Conservation (phyloP, 2,329 filamentous ascomycete species). For the Diaporthe citrichinensis region DNA sequence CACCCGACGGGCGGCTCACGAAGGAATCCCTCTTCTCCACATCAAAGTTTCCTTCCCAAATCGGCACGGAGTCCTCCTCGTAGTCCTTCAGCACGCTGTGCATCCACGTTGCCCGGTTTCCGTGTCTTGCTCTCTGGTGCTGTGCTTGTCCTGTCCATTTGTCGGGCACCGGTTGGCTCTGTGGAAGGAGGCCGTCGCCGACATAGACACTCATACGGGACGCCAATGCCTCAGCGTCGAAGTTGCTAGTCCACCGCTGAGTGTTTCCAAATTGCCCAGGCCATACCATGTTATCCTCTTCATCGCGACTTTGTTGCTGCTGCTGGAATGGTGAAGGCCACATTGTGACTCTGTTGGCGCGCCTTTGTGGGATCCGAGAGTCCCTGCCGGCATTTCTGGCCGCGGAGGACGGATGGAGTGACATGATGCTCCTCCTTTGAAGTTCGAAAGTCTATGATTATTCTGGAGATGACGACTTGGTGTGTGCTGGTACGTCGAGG, state of each 20-base stretch:
- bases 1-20: conserved; percentile 35
- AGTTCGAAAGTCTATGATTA: background rate
- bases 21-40: conserved; percentile 44
- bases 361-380: conserved; percentile 17
- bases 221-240: conserved; percentile 44
- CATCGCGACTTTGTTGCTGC: conserved; percentile 23
- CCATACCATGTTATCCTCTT: conserved; percentile 36
- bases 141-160: conserved; percentile 41
- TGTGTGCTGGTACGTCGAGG: background rate
- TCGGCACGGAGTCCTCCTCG: conserved; percentile 36
- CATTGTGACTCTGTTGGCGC: conserved; percentile 42
- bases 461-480: background rate
- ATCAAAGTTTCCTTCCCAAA: conserved; percentile 44
- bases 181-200: conserved; percentile 43
- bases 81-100: conserved; percentile 28
- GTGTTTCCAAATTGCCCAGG: conserved; percentile 35
- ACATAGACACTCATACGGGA: conserved; percentile 44
- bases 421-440: conserved; percentile 27
- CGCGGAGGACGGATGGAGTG: conserved; percentile 36
- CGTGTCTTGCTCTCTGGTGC: conserved; percentile 20
- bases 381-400: conserved; percentile 13
- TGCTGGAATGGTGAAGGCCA: conserved; percentile 42
- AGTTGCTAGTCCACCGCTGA: conserved; percentile 43
- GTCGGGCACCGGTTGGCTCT: conserved; percentile 30
- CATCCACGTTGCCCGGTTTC: conserved; percentile 41